Evolutionary conservation across 2,329 filamentous ascomycete genomes (phyloP), one percentile per base, ranked within the genome.

Genomic region (Colletotrichum orbiculare): DNA sequence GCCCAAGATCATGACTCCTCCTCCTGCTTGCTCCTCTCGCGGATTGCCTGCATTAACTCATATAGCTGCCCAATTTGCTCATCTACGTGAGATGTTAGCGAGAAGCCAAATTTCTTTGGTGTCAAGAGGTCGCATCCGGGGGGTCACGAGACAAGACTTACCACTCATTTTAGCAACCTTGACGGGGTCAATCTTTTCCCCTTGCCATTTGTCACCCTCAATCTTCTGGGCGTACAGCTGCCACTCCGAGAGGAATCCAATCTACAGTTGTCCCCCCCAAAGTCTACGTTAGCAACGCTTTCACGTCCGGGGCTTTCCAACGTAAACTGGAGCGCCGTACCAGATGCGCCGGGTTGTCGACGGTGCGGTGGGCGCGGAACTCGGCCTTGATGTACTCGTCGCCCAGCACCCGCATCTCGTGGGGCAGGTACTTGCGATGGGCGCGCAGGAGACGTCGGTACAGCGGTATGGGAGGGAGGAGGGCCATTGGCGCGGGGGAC

Each of bases 231-330:
- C 94, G 74, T 98, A 99, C 56, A 93, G 81, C 77, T 99, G 96
- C 95, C 95, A 99, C 77, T 98, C 94, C 0, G 92, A 95, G 71
- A 99, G 83, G 77, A 99, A 99, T 2, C 95, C 96, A 72, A 98
- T 93, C 93, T 97, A 25, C 8, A 43, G 25, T 25, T 25, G 1
- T 1, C 4, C 4, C 25, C 25, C 3, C 25, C 25, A 4, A 5
- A 25, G 4, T 25, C 25, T 25, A 25, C 25, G 25, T 25, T 25
- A 25, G 25, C 25, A 25, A 25, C 25, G 4, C 25, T 1, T 25
- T 25, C 25, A 25, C 1, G 3, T 25, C 25, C 4, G 4, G 25
- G 25, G 25, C 4, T 25, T 25, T 25, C 1, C 25, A 25, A 25
- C 4, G 25, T 25, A 4, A 1, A 25, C 25, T 25, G 4, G 25